A percentile compares a stretch with the other conserved stretches of the same genome.
Conservation (phyloP, 1,284 basidiomycete genomes). For the Moniliella sp. region DNA sequence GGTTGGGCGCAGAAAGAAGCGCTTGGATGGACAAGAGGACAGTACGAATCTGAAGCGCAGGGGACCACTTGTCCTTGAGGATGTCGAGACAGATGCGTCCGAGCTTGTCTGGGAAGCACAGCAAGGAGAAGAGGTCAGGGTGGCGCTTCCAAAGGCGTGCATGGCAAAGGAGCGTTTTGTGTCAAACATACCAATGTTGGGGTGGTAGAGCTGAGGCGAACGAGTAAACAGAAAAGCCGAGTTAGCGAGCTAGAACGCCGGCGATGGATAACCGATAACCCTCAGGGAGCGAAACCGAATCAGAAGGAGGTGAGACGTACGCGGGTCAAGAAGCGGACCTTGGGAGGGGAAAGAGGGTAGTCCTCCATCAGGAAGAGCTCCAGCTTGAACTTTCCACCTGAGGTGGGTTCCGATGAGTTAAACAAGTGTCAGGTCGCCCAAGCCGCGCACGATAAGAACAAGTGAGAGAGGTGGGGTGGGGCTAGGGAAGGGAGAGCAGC, state of each 20-base stretch:
- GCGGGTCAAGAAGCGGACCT: slow-evolving; percentile 90
- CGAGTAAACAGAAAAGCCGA: not conserved
- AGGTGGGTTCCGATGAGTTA: too few species aligned
- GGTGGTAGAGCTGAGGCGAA: slow-evolving; percentile 65
- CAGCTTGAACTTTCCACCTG: slow-evolving; percentile 53
- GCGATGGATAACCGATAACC: too few species aligned
- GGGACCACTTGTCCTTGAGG: slow-evolving; percentile 85
- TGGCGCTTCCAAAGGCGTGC: too few species aligned
- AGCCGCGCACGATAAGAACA: too few species aligned
- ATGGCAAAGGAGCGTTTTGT: too few species aligned
- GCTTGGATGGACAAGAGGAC: slow-evolving; percentile 95
- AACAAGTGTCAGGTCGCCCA: too few species aligned
- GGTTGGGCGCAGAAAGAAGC: slow-evolving; percentile 79
- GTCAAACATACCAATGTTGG: slow-evolving; percentile 64
- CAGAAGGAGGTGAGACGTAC: not conserved
- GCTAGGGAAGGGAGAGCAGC: too few species aligned
- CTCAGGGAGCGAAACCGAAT: not conserved
- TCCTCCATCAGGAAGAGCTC: slow-evolving; percentile 95
- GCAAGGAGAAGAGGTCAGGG: too few species aligned
- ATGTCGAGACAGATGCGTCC: slow-evolving; percentile 95
- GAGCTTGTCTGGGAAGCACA: slow-evolving; percentile 47
- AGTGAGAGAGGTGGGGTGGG: too few species aligned
- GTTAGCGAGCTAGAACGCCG: not conserved
- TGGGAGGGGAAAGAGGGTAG: slow-evolving; percentile 96
- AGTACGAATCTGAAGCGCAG: slow-evolving; percentile 88